Base-by-base conservation (phyloP, 2,329 filamentous ascomycete species). In the Neofusicoccum cordaticola region DNA sequence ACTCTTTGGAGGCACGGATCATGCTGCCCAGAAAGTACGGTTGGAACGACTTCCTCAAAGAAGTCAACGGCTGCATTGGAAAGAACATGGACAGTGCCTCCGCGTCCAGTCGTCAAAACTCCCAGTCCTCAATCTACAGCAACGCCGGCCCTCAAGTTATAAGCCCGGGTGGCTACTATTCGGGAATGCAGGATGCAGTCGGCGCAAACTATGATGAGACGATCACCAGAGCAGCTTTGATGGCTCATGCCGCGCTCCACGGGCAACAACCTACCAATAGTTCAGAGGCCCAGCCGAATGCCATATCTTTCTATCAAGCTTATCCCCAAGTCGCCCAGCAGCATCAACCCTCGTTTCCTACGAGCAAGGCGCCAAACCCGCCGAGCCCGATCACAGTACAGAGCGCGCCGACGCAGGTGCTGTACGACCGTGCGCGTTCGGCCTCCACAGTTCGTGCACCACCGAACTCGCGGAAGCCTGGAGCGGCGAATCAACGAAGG, bases 31-130 rank as follows among this genome's bases (percentile, higher is more conserved):
- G 85, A 67, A 86, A 84, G 69, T 88, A 88, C 69, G 81, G 83
- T 35, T 90, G 87, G 87, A 83, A 84, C 58, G 85, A 87, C 65
- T 89, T 89, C 65, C 76, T 88, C 15, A 80, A 86, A 66, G 81
- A 64, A 17, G 27, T 89, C 15, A 84, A 82, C 52, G 78, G 78
- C 12, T 86, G 87, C 72, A 81, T 89, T 53, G 82, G 80, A 61
- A 86, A 87, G 70, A 84, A 85, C 64, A 83, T 86, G 64, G 85
- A 86, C 31, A 64, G 73, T 80, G 62, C 77, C 77, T n/a, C 80
- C 79, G 67, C 80, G 78, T 71, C 62, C 6, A 66, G 39, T 62
- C 50, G 37, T 9, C 47, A 67, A 68, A 47, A 63, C 68, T 41
- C 62, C 19, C 68, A 27, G 65, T 67, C 47, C 41, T 66, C 56